Conservation (phyloP, 176 grass and related monocot species). For the Ensete glaucum region DNA sequence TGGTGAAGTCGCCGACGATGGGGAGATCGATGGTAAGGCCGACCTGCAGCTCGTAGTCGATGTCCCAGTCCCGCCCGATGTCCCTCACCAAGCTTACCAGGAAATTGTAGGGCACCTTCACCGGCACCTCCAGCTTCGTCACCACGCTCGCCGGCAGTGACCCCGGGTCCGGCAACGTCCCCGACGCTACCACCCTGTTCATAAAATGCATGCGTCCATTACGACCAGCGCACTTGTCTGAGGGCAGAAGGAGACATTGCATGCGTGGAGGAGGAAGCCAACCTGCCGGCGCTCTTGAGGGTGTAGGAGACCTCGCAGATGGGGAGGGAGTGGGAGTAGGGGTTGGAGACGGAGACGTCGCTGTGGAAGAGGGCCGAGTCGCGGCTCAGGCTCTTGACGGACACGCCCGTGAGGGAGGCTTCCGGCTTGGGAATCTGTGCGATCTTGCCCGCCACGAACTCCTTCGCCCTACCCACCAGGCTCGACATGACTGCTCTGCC, state of each 20-base stretch:
- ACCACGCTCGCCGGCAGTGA: conserved; percentile 40
- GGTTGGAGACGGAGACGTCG: conserved; percentile 67
- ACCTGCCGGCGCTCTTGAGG: conserved; percentile 63
- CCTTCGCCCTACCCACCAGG: conserved; percentile 68
- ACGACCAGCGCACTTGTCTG: no score
- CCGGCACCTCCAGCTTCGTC: conserved; percentile 25
- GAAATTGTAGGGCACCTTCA: conserved; percentile 77
- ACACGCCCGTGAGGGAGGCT: conserved; percentile 43
- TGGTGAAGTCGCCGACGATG: conserved; percentile 13
- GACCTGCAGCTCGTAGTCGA: conserved; percentile 67
- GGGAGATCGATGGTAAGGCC: conserved; percentile 54
- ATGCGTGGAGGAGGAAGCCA: no score
- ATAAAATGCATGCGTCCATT: neutral
- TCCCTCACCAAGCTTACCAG: conserved; percentile 50
- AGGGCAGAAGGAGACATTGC: no score
- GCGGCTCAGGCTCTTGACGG: conserved; percentile 47
- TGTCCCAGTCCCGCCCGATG: conserved; percentile 66
- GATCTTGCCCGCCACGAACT: conserved; percentile 80
- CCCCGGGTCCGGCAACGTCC: conserved; percentile 57
- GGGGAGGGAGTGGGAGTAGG: conserved; percentile 64
- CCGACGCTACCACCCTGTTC: conserved; percentile 42
- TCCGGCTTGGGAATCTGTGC: conserved; percentile 74
- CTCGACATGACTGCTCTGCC: conserved; percentile 28
- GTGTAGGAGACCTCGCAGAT: conserved; percentile 66
- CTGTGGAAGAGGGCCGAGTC: conserved; percentile 72